Evolutionary conservation across 805 yeast genomes (phyloP).

Genomic region (Candida maris): DNA sequence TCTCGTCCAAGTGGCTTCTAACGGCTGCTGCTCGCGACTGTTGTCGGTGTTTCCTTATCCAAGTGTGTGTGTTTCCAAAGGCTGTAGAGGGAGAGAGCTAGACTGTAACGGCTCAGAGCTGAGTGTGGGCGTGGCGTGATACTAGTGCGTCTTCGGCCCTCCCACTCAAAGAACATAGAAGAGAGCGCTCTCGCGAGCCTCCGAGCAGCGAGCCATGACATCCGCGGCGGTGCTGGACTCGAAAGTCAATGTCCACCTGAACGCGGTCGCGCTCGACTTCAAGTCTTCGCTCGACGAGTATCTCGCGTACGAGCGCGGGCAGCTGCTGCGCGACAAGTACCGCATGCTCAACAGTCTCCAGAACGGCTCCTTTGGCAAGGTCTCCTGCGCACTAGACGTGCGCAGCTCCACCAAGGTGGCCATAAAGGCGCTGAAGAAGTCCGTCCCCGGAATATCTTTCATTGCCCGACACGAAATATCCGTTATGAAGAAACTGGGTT

Average conservation of each 20-base stretch:
- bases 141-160: too few species aligned
- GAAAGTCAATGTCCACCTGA: constrained; percentile 16
- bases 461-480: constrained; percentile 56
- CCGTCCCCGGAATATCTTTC: constrained; percentile 37
- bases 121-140: too few species aligned
- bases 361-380: constrained; percentile 61
- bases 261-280: constrained; percentile 20
- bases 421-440: constrained; percentile 49
- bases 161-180: too few species aligned
- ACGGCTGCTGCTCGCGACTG: too few species aligned
- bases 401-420: constrained; percentile 40
- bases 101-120: too few species aligned
- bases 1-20: too few species aligned
- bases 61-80: too few species aligned
- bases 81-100: too few species aligned
- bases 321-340: constrained; percentile 39
- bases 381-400: constrained; percentile 47
- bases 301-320: constrained; percentile 38
- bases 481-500: constrained; percentile 39
- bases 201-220: constrained; percentile 7
- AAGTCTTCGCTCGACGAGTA: constrained; percentile 36
- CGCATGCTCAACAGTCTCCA: constrained; percentile 43
- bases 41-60: too few species aligned
- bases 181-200: too few species aligned
- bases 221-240: constrained; percentile 15